Base-by-base conservation (phyloP, 139 green algal species). In the Chlamydomonas sphaeroides region DNA sequence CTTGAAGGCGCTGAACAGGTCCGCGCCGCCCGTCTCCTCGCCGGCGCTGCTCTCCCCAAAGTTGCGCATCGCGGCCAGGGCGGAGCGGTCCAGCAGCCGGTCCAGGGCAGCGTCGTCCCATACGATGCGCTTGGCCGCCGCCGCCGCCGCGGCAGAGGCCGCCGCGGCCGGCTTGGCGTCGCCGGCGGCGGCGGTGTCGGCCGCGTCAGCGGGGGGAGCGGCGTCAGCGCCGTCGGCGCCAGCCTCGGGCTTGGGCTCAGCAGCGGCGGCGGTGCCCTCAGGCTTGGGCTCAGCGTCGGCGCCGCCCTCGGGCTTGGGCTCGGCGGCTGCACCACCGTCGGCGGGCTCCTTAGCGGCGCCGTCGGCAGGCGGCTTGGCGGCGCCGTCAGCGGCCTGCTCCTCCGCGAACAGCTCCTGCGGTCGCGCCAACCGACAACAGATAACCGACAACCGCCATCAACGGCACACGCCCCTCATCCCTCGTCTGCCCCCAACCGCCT, bases 31-130 rank as follows among this genome's bases (percentile, higher is more conserved):
- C 28, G 88, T 75, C 33, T 85, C 85, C 7, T 78, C 80, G 2
- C 8, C 33, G 4, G 59, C 56, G 45, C 20, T n/a, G 61, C 65
- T 77, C 72, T 87, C 82, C 11, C 71, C 82, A n/a, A 70, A 75
- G 36, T 83, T 83, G 35, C 38, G 63, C 79, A 51, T 45, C 48
- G 65, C 72, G 56, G 73, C 35, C 36, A 92, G 74, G 45, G 83
- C 83, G 3, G 68, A 70, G 17, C 91, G 65, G 80, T 97, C 93
- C 67, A 97, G 88, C 82, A 97, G 87, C 15, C 86, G 73, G 1
- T 94, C 89, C 25, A 98, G 82, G 14, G 93, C 93, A 0, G 87
- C 90, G 51, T 95, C 90, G 71, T 97, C 94, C 39, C 92, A 98
- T 62, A 95, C 88, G 59, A 98, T 98, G 49, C 79, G 65, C 51